Evolutionary conservation across 2,329 filamentous ascomycete genomes (phyloP).

Genomic region (Talaromyces albobiverticillius): DNA sequence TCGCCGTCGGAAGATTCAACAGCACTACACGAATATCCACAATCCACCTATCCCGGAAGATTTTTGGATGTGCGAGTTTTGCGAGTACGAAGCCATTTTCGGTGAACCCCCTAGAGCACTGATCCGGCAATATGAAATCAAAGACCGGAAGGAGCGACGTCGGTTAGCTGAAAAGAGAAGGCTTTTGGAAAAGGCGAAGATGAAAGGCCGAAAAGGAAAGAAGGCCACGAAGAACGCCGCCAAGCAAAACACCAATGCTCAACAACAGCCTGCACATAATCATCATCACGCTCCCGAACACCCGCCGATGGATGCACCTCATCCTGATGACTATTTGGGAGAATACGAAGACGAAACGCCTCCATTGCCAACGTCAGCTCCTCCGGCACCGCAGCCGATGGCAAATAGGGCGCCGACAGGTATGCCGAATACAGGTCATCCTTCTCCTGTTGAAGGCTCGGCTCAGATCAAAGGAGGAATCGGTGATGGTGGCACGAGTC

Average conservation of each 20-base stretch:
- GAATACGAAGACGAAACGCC: constrained; percentile 52
- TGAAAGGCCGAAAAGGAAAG: constrained; percentile 85
- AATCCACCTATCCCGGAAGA: constrained; percentile 70
- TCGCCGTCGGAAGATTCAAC: constrained; percentile 71
- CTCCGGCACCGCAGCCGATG: constrained; percentile 59
- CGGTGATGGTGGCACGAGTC: constrained; percentile 19
- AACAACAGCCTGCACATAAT: constrained; percentile 31
- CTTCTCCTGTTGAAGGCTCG: constrained; percentile 9
- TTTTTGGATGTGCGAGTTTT: constrained; percentile 96
- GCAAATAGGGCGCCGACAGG: constrained; percentile 46
- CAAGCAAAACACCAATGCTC: constrained; percentile 41
- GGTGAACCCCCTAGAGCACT: constrained; percentile 80
- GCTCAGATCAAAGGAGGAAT: neutral
- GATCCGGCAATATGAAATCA: constrained; percentile 90
- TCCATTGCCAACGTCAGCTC: constrained; percentile 33
- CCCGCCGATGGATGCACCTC: constrained; percentile 37
- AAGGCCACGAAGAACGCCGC: constrained; percentile 69
- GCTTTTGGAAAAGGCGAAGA: constrained; percentile 87
- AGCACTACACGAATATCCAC: constrained; percentile 72
- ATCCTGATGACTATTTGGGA: constrained; percentile 49
- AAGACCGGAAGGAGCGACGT: constrained; percentile 80
- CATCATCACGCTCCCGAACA: constrained; percentile 40
- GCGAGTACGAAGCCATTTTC: constrained; percentile 95
- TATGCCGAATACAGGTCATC: neutral
- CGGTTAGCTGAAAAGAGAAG: constrained; percentile 82